Conservation (phyloP, 805 yeast genomes). For the Candida ortonii region DNA sequence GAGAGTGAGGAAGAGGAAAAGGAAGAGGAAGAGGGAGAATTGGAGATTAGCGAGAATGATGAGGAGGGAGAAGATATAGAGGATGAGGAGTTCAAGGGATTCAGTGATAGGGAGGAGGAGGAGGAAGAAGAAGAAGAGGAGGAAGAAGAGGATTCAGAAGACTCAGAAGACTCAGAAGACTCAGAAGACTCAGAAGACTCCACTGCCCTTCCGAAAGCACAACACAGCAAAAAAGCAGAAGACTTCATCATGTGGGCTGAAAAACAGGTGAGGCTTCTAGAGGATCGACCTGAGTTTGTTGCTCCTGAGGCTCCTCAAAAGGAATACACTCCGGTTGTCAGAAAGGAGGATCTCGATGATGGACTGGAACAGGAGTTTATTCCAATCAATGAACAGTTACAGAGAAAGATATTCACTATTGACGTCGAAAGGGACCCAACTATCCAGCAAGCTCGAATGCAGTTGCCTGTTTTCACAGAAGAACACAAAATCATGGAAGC, state of each 20-base stretch:
- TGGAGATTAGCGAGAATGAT: constrained; percentile 26
- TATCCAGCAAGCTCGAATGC: constrained; percentile 64
- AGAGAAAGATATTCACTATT: constrained; percentile 66
- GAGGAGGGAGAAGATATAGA: constrained; percentile 25
- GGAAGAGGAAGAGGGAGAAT: constrained; percentile 9
- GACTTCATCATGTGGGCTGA: constrained; percentile 91
- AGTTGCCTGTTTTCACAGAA: constrained; percentile 84
- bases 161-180: constrained; percentile 30
- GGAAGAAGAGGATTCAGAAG: constrained; percentile 34
- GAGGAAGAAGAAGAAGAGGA: constrained; percentile 28
- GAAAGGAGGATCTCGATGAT: constrained; percentile 71
- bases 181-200: constrained; percentile 35
- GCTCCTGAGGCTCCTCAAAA: constrained; percentile 50
- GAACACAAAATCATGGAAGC: constrained; percentile 97
- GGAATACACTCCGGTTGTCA: constrained; percentile 52
- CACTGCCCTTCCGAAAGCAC: constrained; percentile 31
- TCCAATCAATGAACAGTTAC: constrained; percentile 50
- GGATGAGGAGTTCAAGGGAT: constrained; percentile 25
- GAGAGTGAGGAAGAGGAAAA: constrained; percentile 25
- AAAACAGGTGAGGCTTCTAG: constrained; percentile 59
- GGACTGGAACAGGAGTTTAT: constrained; percentile 60
- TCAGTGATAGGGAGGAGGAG: constrained; percentile 26
- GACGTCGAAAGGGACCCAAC: constrained; percentile 62
- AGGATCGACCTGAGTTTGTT: constrained; percentile 52
- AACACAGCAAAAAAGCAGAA: constrained; percentile 48